phyloP scores from a whole-genome alignment of 2,329 filamentous ascomycete genomes.

The Cryphonectria japonica region DNA sequence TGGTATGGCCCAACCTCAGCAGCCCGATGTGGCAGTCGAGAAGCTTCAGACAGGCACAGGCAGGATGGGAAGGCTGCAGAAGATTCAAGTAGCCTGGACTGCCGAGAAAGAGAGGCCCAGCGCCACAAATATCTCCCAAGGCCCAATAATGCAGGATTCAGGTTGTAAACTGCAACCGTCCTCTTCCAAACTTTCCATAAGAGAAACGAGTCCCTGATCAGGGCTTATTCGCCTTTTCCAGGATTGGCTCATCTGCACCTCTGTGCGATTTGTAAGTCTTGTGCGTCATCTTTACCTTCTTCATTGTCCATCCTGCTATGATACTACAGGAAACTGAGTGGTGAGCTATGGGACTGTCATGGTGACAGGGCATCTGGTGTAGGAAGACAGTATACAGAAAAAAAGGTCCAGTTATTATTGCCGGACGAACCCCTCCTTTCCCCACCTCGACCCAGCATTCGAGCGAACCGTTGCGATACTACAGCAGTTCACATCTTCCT shows the following conservation, averaged over 20 bases:
- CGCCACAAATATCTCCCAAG: background rate
- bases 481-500: background rate
- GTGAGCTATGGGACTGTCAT: background rate
- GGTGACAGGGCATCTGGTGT: background rate
- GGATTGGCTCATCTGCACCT: background rate
- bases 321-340: background rate
- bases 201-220: background rate
- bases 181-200: background rate
- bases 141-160: too few relatives aligned
- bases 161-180: background rate
- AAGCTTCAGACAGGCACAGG: too few relatives aligned
- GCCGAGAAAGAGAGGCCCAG: too few relatives aligned
- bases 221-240: background rate
- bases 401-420: background rate
- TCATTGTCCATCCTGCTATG: background rate
- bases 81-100: background rate
- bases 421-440: background rate
- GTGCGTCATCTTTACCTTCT: background rate
- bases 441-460: background rate
- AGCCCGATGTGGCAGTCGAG: too few relatives aligned
- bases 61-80: background rate
- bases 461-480: background rate
- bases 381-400: background rate
- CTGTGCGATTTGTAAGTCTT: background rate
- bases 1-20: background rate